Evolutionary conservation across 108 stramenopile genomes (phyloP).

Genomic region (Asterionellopsis glacialis): DNA sequence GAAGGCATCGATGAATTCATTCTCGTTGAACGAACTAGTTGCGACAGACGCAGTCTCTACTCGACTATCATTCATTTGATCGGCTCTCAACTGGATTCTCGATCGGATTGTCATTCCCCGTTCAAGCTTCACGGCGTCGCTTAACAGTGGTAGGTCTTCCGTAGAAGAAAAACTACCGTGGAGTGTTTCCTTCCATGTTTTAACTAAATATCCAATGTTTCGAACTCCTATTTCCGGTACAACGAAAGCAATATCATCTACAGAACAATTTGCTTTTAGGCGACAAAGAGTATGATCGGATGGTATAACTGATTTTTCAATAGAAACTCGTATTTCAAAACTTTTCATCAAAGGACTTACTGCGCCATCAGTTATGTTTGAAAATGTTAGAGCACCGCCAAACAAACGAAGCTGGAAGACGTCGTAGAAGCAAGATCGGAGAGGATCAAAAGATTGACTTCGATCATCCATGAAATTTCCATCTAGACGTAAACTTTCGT

Average conservation of each 20-base stretch:
- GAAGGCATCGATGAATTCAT: constrained; percentile 64
- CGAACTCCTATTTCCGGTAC: constrained; percentile 1
- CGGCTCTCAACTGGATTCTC: not conserved
- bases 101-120: not conserved
- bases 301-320: constrained; percentile 57
- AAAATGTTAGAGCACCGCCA: constrained; percentile 13
- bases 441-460: not conserved
- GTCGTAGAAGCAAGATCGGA: constrained; percentile 44
- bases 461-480: not conserved
- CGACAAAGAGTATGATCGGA: constrained; percentile 50
- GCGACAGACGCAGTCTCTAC: constrained; percentile 2
- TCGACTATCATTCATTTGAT: not conserved
- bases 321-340: constrained; percentile 19
- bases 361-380: constrained; percentile 3
- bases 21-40: constrained; percentile 28
- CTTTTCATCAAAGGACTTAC: constrained; percentile 15
- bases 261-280: constrained; percentile 10
- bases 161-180: no score
- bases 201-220: constrained; percentile 9
- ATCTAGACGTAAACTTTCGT: not conserved
- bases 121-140: not conserved
- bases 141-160: not conserved
- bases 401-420: constrained; percentile 25
- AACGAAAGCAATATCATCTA: constrained; percentile 14
- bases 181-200: not conserved